Evolutionary conservation across 257 asterid genomes (phyloP), one percentile per base, ranked within the genome.

Genomic region (Nicotiana tomentosiformis): DNA sequence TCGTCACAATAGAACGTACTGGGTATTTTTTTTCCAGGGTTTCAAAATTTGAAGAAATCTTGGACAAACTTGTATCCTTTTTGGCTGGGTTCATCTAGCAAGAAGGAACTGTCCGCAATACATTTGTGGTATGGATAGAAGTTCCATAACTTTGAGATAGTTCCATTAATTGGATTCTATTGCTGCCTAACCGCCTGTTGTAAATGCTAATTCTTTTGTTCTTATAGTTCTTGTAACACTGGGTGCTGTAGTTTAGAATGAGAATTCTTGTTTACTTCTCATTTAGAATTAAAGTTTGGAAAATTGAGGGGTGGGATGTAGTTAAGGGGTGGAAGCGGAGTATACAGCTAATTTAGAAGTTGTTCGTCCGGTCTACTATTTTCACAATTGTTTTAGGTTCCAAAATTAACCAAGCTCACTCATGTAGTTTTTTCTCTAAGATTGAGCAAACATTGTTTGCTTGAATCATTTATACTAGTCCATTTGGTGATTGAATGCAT

Each of bases 31-130:
- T 66, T 51, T 82, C 91, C 90, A 83, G 86, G 93, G 84, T 93
- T 91, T 90, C 92, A 62, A 61, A 88, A 88, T 86, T 88, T 90
- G 74, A 85, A 83, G 92, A 90, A 84, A 87, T 90, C 93, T 82
- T 85, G 93, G 93, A 83, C 84, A 58, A 60, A 84, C 53, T 78
- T 84, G 64, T 82, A 58, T 80, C 78, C 80, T 76, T 74, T 37
- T 76, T 76, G 65, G 65, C 80, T 76, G 46, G 70, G 66, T 15
- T 46, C 62, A 76, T 33, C 46, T 26, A 20, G 56, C 29, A 37
- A 76, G 80, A 76, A 29, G 26, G 65, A 76, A 26, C 30, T 51
- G 80, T 76, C 64, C 79, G 3, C 79, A 12, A 16, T 51, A 15
- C 80, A 76, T 51, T 76, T 51, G 46, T 76, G 80, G 64, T 8